Evolutionary conservation across 495 filamentous ascomycete species (phyloP), one percentile per base, ranked within the genome.

Genomic region (Penicillium flavigenum): DNA sequence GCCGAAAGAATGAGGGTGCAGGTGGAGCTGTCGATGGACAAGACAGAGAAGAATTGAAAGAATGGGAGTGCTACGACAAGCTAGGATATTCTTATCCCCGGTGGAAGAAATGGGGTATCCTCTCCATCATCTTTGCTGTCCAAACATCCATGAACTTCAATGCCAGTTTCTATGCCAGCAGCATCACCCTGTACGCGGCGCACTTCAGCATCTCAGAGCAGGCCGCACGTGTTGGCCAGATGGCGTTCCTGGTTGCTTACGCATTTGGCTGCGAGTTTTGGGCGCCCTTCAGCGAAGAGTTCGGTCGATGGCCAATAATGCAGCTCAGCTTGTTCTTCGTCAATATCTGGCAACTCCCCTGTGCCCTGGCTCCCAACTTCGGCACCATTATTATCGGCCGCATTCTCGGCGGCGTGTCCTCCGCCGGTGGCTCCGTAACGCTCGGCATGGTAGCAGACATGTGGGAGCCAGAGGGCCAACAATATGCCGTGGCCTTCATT

Each of bases 111-210:
- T 92, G 88, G 88, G 79, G 65, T 54, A 87, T 91, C 63, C 78
- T 92, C 43, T 81, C 79, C 5, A 79, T 90, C 60, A 86, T 92
- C 68, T 90, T 91, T 71, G 68, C 81, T 22, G 85, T 92, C 12
- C 89, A 92, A 63, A 81, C 83, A 17, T 91, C 88, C 2, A 92
- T 92, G 89, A 92, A 92, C 75, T 89, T 90, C 78, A 92, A 91
- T 74, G 86, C 87, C 20, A 84, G 82, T 45, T 78, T 90, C 12
- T 91, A 89, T 70, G 81, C 84, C 24, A 89, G 89, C 67, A 87
- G 81, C 31, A 70, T 90, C 38, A 62, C 51, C 0, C 82, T 83
- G 6, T 84, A 91, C 56, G 75, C 83, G 7, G 73, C 82, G 31
- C 72, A 88, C 36, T 92, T 88, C 67, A 32, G 70, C 12, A 82